Base-by-base conservation (phyloP, 345 rosid genomes). In the Brassica napus region DNA sequence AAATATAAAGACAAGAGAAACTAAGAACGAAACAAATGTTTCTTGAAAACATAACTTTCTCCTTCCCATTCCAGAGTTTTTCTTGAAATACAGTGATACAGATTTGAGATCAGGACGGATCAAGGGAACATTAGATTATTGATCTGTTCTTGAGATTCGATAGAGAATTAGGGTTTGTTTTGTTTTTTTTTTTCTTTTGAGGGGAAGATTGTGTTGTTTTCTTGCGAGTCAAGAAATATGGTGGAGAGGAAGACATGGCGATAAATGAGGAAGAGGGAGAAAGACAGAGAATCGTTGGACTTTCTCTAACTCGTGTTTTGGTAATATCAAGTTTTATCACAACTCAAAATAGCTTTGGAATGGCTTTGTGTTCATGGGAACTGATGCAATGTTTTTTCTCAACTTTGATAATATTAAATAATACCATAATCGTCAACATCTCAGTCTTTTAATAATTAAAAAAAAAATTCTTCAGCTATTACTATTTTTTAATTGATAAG, bases 231-330 rank as follows among this genome's bases (percentile, higher is more conserved):
- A 84, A 85, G 90, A 87, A 85, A 87, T 16, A 65, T 73, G 94
- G 94, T 85, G 79, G 88, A 81, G 97, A 84, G 92, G 83, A 80
- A 79, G 85, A 83, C 65, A 65, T 67, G 94, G 85, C 86, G 88
- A 76, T 69, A 73, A 79, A 16, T 16, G 76, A 55, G 87, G 87
- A 34, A 3, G 62, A 21, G 57, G 65, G 70, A 80, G 72, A 47
- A 26, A 31, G 2, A 65, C 30, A 67, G 61, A 55, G 75, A 69
- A 77, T 44, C 76, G 7, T 70, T 77, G 15, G 76, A 77, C 76
- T 71, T 71, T 55, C 9, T 64, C 44, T 47, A 12, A 69, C 61
- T 68, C 62, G 37, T 68, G 16, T 54, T 21, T 21, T 47, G 54
- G 54, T 39, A 39, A 39, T 39, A 3, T 39, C 10, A 39, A 39